These are phyloP conservation scores for Silene uniflora DNA, from an alignment of 148 eudicot genomes.

Conservation along the genomic window DNA sequence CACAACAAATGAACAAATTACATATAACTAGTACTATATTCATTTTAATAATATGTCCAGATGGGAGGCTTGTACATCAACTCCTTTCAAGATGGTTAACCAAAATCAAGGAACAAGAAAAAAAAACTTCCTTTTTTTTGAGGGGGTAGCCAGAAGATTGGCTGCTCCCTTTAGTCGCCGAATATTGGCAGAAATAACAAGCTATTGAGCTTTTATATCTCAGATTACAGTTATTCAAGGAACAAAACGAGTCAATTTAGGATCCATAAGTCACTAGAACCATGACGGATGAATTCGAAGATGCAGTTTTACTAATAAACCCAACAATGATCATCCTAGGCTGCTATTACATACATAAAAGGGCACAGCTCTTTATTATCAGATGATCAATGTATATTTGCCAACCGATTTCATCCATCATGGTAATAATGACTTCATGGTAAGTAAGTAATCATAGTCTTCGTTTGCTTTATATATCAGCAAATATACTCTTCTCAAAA, in stretches of 20 bases:
- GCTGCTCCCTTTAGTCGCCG: conserved; percentile 26
- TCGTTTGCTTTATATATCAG: conserved; percentile 31
- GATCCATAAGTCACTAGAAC: conserved; percentile 20
- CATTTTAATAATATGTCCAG: conserved; percentile 23
- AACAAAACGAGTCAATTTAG: conserved; percentile 11
- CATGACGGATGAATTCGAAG: conserved; percentile 20
- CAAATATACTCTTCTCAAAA: conserved; percentile 52
- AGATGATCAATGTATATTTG: conserved; percentile 36
- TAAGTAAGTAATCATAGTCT: conserved; percentile 17
- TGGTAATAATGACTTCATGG: conserved; percentile 35
- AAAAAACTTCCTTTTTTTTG: conserved; percentile 15
- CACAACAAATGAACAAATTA: too few species aligned
- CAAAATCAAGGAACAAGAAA: conserved; percentile 15
- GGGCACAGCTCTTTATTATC: conserved; percentile 60
- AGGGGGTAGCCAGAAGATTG: conserved; percentile 25
- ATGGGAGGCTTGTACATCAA: conserved; percentile 53
- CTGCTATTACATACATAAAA: conserved; percentile 48
- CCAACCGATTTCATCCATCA: conserved; percentile 43
- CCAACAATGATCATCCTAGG: conserved; percentile 47
- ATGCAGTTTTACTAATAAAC: conserved; percentile 1
- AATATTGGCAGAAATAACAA: conserved; percentile 18
- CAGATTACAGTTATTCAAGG: conserved; percentile 28
- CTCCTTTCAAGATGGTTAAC: conserved; percentile 39
- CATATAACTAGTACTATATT: conserved; percentile 4
- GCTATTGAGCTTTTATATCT: conserved; percentile 26